Percentiles rank a stretch among this genome's conserved stretches.
Conservation (phyloP, 306 rosid species). For the Luffa aegyptiaca region DNA sequence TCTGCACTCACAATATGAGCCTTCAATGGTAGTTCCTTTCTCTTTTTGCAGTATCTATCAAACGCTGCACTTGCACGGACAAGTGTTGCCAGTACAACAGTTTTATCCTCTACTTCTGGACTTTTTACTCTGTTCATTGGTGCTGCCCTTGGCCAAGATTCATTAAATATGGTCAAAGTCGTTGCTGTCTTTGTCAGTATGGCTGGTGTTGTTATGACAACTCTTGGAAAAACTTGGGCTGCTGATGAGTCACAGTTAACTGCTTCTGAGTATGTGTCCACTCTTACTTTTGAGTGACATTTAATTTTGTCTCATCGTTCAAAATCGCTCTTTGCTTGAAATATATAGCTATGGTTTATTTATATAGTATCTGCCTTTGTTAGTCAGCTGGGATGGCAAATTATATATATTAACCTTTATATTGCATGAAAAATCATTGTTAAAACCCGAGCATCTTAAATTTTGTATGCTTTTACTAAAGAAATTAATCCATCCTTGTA, state of each 20-base stretch:
- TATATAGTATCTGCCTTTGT: not conserved
- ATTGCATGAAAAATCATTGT: not conserved
- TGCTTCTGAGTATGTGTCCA: constrained; percentile 42
- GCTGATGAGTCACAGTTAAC: constrained; percentile 48
- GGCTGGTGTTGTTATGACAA: constrained; percentile 94
- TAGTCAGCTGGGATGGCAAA: not conserved
- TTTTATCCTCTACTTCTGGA: constrained; percentile 94
- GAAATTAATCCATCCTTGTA: not conserved
- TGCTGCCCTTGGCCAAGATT: constrained; percentile 76
- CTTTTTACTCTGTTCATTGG: constrained; percentile 95
- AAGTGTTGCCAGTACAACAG: constrained; percentile 97
- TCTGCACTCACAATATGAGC: not conserved
- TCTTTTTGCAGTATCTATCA: constrained; percentile 71
- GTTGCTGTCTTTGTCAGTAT: constrained; percentile 90
- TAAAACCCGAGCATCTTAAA: not conserved
- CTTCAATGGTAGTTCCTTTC: not conserved
- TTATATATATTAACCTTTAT: not conserved
- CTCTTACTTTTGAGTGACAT: constrained; percentile 10
- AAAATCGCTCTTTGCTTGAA: not conserved
- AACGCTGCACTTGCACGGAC: constrained; percentile 98
- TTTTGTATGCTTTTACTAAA: not conserved
- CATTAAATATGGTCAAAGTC: constrained; percentile 66
- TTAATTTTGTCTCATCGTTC: not conserved
- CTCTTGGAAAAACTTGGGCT: constrained; percentile 96
- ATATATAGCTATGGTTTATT: not conserved